phyloP scores from a whole-genome alignment of 2,329 filamentous ascomycete species.

The Aspergillus felis region DNA sequence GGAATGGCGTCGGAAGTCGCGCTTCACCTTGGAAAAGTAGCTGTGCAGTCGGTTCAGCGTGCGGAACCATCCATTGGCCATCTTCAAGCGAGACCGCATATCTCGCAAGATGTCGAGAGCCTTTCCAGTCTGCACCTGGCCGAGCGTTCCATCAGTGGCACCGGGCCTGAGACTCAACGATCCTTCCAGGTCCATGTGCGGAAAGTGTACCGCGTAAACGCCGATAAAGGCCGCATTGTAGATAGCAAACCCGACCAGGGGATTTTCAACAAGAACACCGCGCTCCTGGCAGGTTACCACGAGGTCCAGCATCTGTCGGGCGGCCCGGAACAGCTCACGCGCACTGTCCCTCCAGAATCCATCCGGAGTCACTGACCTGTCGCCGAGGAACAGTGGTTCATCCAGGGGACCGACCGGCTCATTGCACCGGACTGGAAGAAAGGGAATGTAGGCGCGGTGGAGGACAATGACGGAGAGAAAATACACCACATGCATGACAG shows the following conservation, averaged over 20 bases:
- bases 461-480: conserved; percentile 53
- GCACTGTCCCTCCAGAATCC: conserved; percentile 52
- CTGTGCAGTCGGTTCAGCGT: conserved; percentile 40
- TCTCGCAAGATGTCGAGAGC: conserved; percentile 38
- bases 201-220: conserved; percentile 53
- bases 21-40: conserved; percentile 39
- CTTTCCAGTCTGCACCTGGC: conserved; percentile 33
- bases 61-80: conserved; percentile 43
- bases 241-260: conserved; percentile 52
- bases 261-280: conserved; percentile 51
- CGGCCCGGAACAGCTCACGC: conserved; percentile 49
- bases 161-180: conserved; percentile 38
- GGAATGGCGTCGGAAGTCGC: conserved; percentile 33
- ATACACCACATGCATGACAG: conserved; percentile 53
- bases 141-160: conserved; percentile 24
- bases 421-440: conserved; percentile 47
- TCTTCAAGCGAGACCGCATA: conserved; percentile 38
- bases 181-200: conserved; percentile 52
- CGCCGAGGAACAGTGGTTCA: conserved; percentile 43
- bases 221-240: conserved; percentile 52
- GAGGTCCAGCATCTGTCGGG: conserved; percentile 52
- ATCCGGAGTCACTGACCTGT: conserved; percentile 42
- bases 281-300: conserved; percentile 49
- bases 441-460: conserved; percentile 54
- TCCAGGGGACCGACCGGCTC: conserved; percentile 53